Conservation (phyloP, 2,329 filamentous ascomycete genomes). For the Lachnellula willkommii region DNA sequence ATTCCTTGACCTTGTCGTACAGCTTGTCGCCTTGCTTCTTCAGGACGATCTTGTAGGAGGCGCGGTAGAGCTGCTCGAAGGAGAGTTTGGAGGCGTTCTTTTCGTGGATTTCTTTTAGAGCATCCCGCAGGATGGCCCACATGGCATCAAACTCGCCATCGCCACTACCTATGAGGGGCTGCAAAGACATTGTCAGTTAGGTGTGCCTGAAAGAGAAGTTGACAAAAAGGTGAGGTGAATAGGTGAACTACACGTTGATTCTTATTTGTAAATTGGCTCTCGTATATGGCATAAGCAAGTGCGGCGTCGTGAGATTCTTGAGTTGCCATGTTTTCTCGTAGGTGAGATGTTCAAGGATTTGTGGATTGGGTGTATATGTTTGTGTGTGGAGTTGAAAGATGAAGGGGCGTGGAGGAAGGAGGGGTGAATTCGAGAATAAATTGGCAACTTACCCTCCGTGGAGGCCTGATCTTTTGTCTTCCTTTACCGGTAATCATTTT, state of each 20-base stretch:
- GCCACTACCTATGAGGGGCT: constrained; percentile 46
- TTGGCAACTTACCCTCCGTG: constrained; percentile 54
- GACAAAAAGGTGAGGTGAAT: neutral
- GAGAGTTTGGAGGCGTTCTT: constrained; percentile 86
- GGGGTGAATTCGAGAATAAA: constrained; percentile 3
- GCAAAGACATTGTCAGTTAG: neutral
- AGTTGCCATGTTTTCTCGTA: neutral
- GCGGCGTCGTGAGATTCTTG: neutral
- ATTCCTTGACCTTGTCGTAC: constrained; percentile 72
- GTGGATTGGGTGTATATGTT: neutral
- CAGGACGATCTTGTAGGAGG: constrained; percentile 88
- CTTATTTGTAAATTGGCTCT: neutral
- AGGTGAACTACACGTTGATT: neutral
- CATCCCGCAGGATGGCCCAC: constrained; percentile 72
- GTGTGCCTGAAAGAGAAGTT: neutral
- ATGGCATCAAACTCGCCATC: constrained; percentile 79
- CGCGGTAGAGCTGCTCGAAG: constrained; percentile 92
- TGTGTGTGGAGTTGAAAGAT: neutral
- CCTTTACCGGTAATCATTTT: constrained; percentile 47
- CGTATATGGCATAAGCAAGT: neutral
- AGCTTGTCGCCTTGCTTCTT: constrained; percentile 78
- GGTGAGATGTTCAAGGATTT: too few relatives aligned
- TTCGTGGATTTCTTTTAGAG: constrained; percentile 81
- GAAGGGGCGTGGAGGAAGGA: neutral
- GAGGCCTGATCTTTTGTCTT: constrained; percentile 59